Conservation (phyloP, 331 rosid species). For the Malus hybrid region DNA sequence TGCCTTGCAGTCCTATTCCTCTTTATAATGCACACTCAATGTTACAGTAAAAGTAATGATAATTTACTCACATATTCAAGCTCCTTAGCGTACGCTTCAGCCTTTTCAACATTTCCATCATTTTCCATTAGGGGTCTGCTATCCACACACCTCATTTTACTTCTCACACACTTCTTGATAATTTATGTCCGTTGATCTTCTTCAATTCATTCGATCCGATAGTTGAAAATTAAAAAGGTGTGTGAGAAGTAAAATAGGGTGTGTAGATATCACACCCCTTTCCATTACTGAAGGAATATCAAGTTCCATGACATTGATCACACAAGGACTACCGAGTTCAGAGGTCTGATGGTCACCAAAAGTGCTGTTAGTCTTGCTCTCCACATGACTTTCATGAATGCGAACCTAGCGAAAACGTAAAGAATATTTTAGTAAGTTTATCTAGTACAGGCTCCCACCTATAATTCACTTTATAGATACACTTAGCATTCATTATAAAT, state of each 20-base stretch:
- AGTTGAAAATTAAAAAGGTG: too few relatives aligned
- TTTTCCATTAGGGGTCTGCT: constrained; percentile 26
- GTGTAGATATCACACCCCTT: background rate
- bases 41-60: background rate
- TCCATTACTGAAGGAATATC: constrained; percentile 41
- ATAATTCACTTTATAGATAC: background rate
- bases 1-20: background rate
- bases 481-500: constrained; percentile 9
- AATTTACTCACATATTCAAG: constrained; percentile 75
- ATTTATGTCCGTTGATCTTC: too few relatives aligned
- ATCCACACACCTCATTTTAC: too few relatives aligned
- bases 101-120: constrained; percentile 68
- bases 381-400: constrained; percentile 32
- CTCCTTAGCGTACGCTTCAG: constrained; percentile 69
- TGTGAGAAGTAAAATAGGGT: too few relatives aligned
- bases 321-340: too few relatives aligned
- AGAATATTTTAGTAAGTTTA: constrained; percentile 6
- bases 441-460: constrained; percentile 7
- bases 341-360: too few relatives aligned
- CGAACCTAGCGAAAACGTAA: constrained; percentile 1
- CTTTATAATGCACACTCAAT: background rate
- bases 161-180: too few relatives aligned
- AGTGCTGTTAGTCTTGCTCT: background rate
- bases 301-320: constrained; percentile 23
- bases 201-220: too few relatives aligned